Base-by-base conservation (phyloP, 805 yeast genomes). In the Candida alai region DNA sequence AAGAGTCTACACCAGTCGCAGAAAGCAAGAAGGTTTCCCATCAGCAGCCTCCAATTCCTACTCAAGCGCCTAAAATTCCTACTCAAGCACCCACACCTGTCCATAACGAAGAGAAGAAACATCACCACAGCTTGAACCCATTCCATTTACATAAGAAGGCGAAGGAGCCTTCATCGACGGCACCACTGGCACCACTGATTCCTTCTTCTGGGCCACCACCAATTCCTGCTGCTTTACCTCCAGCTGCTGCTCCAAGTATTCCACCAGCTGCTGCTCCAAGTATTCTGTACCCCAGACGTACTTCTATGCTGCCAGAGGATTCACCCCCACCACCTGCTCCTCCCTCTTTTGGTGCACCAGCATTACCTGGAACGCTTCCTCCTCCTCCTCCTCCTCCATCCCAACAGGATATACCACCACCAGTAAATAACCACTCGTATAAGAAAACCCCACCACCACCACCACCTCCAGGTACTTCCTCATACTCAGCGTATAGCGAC, bases 301-400 rank as follows among this genome's bases (percentile, higher is more conserved):
- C n/a, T n/a, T n/a, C n/a, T n/a, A n/a, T n/a, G n/a, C n/a, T n/a
- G n/a, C n/a, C n/a, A n/a, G n/a, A n/a, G n/a, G n/a, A n/a, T n/a
- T n/a, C n/a, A n/a, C 24, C 39, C 8, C 32, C 42, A 28, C 19
- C 29, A 28, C 42, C 28, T 28, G 42, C 22, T 13, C 34, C 37
- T 6, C 41, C 36, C 40, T 16, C 39, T 36, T 47, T 53, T 7
- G 27, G 51, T 25, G 35, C 35, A 10, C 41, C 56, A 9, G 40
- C 51, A 5, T 53, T 57, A 25, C 43, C 49, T 22, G 47, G 58
- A 13, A 31, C 38, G 14, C 49, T 23, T 6, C 35, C 35, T 5
- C 45, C 47, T 10, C 31, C 40, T 15, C 49, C 67, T 5, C 63
- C 71, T 9, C 52, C 58, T n/a, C 44, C 54, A 5, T 35, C n/a